Percentiles rank a stretch among this genome's conserved stretches.
Conservation (phyloP, 2,329 filamentous ascomycete genomes). For the Geosmithia morbida region DNA sequence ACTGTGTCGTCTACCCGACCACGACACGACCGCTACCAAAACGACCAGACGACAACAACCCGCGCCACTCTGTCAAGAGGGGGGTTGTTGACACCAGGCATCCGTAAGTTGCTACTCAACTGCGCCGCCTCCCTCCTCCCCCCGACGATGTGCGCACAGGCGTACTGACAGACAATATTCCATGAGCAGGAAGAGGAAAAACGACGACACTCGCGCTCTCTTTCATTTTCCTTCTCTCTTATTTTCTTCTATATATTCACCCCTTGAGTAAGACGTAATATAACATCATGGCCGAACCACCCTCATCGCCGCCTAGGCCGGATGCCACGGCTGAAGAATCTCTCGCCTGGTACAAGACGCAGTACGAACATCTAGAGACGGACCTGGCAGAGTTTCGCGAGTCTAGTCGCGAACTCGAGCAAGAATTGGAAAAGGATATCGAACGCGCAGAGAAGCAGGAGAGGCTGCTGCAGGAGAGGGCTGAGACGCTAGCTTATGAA, state of each 20-base stretch:
- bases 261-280: neutral
- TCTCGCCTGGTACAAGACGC: slow-evolving; percentile 85
- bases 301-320: slow-evolving; percentile 46
- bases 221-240: neutral
- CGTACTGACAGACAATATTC: too few relatives aligned
- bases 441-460: slow-evolving; percentile 92
- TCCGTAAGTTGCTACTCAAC: neutral
- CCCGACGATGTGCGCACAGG: too few relatives aligned
- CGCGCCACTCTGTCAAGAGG: neutral
- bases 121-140: neutral
- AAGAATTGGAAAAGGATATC: slow-evolving; percentile 90
- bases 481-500: slow-evolving; percentile 72
- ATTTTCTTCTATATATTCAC: neutral
- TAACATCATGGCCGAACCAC: slow-evolving; percentile 37
- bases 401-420: slow-evolving; percentile 86
- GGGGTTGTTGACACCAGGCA: neutral
- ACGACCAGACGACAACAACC: neutral
- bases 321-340: slow-evolving; percentile 53
- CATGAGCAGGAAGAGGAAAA: neutral
- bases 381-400: slow-evolving; percentile 90
- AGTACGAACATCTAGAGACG: slow-evolving; percentile 83
- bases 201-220: neutral
- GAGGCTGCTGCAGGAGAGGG: slow-evolving; percentile 71
- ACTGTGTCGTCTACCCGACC: neutral
- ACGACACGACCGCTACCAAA: neutral